These are phyloP conservation scores for Luffa aegyptiaca DNA, from an alignment of 306 rosid species.

Conservation along the genomic window DNA sequence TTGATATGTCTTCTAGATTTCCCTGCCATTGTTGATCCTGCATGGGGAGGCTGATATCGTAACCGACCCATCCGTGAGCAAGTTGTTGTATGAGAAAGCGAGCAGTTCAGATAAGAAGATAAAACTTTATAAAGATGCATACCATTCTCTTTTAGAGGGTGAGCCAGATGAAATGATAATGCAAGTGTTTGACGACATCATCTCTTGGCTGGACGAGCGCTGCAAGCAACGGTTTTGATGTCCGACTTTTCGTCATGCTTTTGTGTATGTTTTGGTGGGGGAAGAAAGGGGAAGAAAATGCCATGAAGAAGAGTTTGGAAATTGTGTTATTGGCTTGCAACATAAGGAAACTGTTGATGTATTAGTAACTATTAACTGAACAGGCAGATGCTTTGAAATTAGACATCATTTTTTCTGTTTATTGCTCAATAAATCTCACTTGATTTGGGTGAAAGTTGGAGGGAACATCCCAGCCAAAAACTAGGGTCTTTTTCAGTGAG, in stretches of 20 bases:
- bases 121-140: slow-evolving; percentile 61
- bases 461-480: neutral
- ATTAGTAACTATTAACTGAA: neutral
- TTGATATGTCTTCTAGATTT: slow-evolving; percentile 39
- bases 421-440: neutral
- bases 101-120: slow-evolving; percentile 66
- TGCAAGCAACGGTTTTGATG: neutral
- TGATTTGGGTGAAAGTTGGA: neutral
- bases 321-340: neutral
- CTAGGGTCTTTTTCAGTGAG: neutral
- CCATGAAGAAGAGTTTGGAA: neutral
- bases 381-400: neutral
- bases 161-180: slow-evolving; percentile 71
- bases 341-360: neutral
- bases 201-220: slow-evolving; percentile 65
- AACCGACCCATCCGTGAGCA: slow-evolving; percentile 91
- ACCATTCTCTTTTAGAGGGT: slow-evolving; percentile 84
- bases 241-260: neutral
- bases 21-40: slow-evolving; percentile 70
- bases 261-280: neutral
- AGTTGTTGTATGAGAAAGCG: slow-evolving; percentile 65
- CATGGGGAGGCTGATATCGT: slow-evolving; percentile 85
- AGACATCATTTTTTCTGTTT: neutral
- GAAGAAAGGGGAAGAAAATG: neutral
- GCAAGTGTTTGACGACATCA: slow-evolving; percentile 47